Base-by-base conservation (phyloP, 306 rosid genomes). In the Ochetophila trinervis region DNA sequence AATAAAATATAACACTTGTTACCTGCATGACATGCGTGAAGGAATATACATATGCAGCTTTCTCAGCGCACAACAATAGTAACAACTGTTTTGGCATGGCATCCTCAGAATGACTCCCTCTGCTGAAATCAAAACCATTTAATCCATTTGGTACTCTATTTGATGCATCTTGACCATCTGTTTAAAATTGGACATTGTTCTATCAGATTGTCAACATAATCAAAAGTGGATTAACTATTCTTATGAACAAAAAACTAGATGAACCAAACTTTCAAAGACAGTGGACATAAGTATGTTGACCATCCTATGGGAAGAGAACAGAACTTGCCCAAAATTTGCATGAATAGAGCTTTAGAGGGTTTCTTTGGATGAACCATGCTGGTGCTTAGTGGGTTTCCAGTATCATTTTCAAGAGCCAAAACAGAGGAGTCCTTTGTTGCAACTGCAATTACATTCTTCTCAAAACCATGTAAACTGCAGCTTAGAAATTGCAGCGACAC, bases 371-470 rank as follows among this genome's bases (percentile, higher is more conserved):
- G 96, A 77, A 92, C 76, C n/a, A 70, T 54, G 73, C 36, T 81
- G 16, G 80, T 23, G 71, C 77, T 81, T 49, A 84, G 34, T 24
- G 67, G 23, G 59, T 78, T 89, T 70, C 96, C 98, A 36, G 88
- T 89, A 65, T 85, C 93, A 63, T 73, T 63, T 60, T 92, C 93
- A 45, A 92, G 83, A 67, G 85, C 88, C 42, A 85, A 66, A 76
- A 89, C 71, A 30, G 96, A 89, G 3, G 96, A 89, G 66, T 89
- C 96, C 74, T 77, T 85, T 54, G 93, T 92, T n/a, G 84, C 93
- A 40, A 87, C 81, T 4, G 72, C 81, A 70, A 92, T 63, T 52
- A 82, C 70, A 51, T 84, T 89, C 78, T 80, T 92, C 79, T 84
- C 86, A 30, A 92, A 92, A 68, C 96, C 92, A 32, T 85, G 85